These are phyloP conservation scores for Fraxinus anomala DNA, from an alignment of 257 asterid species.

Conservation along the genomic window DNA sequence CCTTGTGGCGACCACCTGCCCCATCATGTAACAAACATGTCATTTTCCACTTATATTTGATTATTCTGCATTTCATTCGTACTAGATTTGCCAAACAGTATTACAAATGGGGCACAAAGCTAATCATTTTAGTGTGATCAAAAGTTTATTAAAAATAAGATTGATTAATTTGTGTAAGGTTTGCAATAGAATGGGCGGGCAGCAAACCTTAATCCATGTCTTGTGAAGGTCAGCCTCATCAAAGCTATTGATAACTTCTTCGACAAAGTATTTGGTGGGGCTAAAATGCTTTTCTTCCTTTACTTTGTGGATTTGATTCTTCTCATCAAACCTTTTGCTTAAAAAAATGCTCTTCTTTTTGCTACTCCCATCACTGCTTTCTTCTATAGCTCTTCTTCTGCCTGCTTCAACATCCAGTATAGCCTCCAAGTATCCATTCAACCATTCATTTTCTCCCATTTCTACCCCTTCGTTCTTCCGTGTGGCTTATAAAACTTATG, in stretches of 20 bases:
- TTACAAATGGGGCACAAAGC: neutral
- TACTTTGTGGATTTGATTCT: constrained; percentile 27
- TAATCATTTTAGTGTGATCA: neutral
- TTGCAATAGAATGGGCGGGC: neutral
- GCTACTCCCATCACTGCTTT: constrained; percentile 11
- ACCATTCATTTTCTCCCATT: constrained; percentile 67
- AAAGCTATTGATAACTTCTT: constrained; percentile 62
- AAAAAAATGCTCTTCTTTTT: constrained; percentile 15
- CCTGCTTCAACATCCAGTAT: constrained; percentile 56
- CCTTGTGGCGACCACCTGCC: constrained; percentile 68
- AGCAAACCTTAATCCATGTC: constrained; percentile 65
- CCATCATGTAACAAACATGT: constrained; percentile 21
- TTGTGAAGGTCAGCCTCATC: constrained; percentile 71
- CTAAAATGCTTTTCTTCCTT: constrained; percentile 47
- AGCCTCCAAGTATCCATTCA: constrained; percentile 75
- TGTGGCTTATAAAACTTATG: neutral
- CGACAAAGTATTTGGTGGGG: constrained; percentile 68
- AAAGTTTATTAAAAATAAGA: neutral
- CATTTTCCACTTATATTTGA: neutral
- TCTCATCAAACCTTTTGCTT: constrained; percentile 37
- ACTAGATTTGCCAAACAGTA: neutral
- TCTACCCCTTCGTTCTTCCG: constrained; percentile 1
- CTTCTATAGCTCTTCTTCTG: constrained; percentile 31
- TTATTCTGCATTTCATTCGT: neutral
- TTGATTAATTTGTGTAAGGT: too few relatives aligned